Evolutionary conservation across 2,329 filamentous ascomycete species (phyloP), one percentile per base, ranked within the genome.

Genomic region (Calonectria montana): DNA sequence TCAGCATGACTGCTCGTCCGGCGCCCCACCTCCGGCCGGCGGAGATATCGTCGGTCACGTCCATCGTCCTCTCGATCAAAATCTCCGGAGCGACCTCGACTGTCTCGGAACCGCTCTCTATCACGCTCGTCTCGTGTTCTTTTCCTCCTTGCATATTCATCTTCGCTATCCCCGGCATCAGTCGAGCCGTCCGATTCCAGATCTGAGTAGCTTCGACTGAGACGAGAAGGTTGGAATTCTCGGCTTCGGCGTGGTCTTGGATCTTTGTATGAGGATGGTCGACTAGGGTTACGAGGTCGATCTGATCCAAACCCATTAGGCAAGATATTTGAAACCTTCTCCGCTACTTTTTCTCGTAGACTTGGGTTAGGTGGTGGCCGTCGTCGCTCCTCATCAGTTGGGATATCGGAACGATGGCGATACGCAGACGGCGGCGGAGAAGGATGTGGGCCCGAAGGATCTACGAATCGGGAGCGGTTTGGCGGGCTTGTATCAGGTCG

Each of bases 1-100:
- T 89, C 87, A 27, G 86, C 85, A 71, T 88, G 87, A 75, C 87
- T 88, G 79, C 87, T 88, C 3, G 87, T 86, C 53, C 87, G 81
- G 57, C 86, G 82, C 31, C 84, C 80, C 16, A 81, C 76, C 1
- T 86, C 85, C 1, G 85, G 83, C n/a, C 86, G 82, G 35, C 82
- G 79, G 15, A 83, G 76, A 73, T 86, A 83, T 29, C 71, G 76
- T 37, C 80, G 79, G 9, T 83, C 82, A 53, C 83, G 81, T 63
- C 81, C 76, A 16, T 83, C 81, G 21, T 81, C 78, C 7, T 86
- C 85, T 13, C 84, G 79, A 45, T 85, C 83, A 9, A 84, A 79
- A 18, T 85, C 85, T 69, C 83, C 76, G 9, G 86, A 84, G 6
- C 81, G 74, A 47, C 80, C 79, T 59, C 82, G 81, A 9, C 83